These are phyloP conservation scores for Crithidia bombi DNA, from an alignment of 208 protist genomes.

Conservation along the genomic window DNA sequence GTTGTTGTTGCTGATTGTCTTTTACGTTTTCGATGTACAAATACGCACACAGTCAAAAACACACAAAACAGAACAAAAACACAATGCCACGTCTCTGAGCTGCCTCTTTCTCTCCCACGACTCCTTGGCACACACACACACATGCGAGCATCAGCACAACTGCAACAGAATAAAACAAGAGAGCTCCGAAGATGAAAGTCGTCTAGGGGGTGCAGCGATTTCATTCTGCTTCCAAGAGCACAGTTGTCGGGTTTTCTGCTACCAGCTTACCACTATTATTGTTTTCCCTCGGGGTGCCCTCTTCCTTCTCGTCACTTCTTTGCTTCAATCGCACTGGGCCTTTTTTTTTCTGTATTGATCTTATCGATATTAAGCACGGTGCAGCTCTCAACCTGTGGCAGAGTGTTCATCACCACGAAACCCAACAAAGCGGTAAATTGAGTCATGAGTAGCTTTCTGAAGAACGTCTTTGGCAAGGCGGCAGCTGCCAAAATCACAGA, in stretches of 20 bases:
- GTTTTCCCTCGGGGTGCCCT: too few species aligned
- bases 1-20: slow-evolving; percentile 5
- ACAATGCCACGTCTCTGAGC: too few species aligned
- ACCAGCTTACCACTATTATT: too few species aligned
- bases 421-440: not conserved
- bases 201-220: too few species aligned
- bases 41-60: not conserved
- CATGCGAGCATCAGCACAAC: too few species aligned
- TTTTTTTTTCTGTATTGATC: slow-evolving; percentile 10
- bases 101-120: too few species aligned
- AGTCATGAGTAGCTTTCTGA: slow-evolving; percentile 37
- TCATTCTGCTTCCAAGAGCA: too few species aligned
- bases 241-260: too few species aligned
- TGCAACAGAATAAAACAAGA: too few species aligned
- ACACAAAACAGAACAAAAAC: not conserved
- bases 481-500: slow-evolving; percentile 27
- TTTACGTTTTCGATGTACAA: not conserved
- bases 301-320: too few species aligned
- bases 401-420: not conserved
- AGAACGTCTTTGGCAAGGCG: slow-evolving; percentile 29
- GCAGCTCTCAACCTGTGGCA: not conserved
- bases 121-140: not conserved
- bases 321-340: too few species aligned
- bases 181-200: too few species aligned
- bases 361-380: not conserved